Evolutionary conservation across 2,329 filamentous ascomycete species (phyloP).

Genomic region (Pseudogymnoascus destructans): DNA sequence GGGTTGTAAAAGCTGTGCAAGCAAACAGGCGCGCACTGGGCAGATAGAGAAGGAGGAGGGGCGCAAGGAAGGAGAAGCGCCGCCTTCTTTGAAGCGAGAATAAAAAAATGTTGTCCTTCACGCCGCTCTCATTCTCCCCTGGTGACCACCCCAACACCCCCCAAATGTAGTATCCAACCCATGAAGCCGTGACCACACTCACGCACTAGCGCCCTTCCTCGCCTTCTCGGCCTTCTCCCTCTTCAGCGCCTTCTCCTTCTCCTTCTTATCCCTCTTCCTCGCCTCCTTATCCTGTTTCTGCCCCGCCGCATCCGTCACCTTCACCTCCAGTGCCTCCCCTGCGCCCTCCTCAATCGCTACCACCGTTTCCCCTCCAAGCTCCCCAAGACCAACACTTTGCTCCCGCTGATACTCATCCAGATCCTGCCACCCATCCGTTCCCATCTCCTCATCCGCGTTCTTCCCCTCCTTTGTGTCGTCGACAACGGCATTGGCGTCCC

Average conservation of each 20-base stretch:
- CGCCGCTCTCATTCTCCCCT: background rate
- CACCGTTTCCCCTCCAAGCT: constrained; percentile 15
- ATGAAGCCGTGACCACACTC: background rate
- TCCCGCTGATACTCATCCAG: constrained; percentile 27
- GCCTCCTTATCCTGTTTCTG: constrained; percentile 27
- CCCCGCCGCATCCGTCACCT: constrained; percentile 24
- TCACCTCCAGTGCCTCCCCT: constrained; percentile 32
- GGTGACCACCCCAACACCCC: background rate
- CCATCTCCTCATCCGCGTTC: constrained; percentile 18
- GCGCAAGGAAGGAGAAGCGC: background rate
- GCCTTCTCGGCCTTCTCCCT: constrained; percentile 41
- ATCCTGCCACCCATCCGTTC: constrained; percentile 26
- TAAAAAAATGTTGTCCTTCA: background rate
- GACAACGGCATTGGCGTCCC: too few species aligned
- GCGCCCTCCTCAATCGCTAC: constrained; percentile 29
- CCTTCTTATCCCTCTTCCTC: constrained; percentile 27
- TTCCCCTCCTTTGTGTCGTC: constrained; percentile 16
- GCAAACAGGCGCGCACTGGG: background rate
- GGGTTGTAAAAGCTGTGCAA: background rate
- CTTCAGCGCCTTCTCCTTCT: constrained; percentile 41
- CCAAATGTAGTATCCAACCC: background rate
- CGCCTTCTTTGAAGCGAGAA: background rate
- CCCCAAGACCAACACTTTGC: constrained; percentile 23
- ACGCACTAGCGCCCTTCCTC: constrained; percentile 24
- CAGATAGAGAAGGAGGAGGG: constrained; percentile 12